phyloP scores from a whole-genome alignment of 495 filamentous ascomycete genomes.

The Hyaloscypha finlandica region DNA sequence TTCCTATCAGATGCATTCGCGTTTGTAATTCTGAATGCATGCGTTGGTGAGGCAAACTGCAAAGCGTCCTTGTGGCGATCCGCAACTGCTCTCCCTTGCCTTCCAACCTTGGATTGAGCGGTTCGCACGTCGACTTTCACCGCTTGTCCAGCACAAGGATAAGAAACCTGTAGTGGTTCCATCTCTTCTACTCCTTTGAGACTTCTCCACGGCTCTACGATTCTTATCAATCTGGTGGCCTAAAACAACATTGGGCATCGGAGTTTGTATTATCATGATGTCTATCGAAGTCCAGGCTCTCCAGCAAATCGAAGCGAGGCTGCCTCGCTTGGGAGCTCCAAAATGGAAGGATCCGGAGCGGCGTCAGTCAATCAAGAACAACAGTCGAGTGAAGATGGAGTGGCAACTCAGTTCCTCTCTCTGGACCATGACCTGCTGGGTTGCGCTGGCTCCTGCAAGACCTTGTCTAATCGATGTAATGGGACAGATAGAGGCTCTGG shows the following conservation, averaged over 20 bases:
- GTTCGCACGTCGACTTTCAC: neutral
- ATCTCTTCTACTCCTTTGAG: neutral
- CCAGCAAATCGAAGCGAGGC: neutral
- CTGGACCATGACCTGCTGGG: neutral
- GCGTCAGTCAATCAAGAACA: neutral
- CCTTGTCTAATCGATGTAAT: neutral
- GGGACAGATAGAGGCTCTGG: neutral
- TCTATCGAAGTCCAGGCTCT: neutral
- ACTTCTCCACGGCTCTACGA: neutral
- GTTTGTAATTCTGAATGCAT: neutral
- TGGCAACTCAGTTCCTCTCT: neutral
- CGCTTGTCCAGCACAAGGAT: neutral
- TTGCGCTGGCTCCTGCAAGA: neutral
- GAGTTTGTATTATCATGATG: neutral
- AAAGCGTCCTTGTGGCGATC: neutral
- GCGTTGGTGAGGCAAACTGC: neutral
- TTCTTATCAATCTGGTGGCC: too few species aligned
- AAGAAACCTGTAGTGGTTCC: neutral
- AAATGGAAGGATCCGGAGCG: conserved; percentile 1
- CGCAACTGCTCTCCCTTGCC: neutral
- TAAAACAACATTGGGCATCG: too few species aligned
- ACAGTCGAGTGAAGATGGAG: conserved; percentile 2
- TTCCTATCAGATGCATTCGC: neutral
- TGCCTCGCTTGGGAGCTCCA: neutral
- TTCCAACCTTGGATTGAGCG: too few species aligned